Percentiles rank a stretch among this genome's conserved stretches.
phyloP scores from a whole-genome alignment of 768 basidiomycete genomes.

The Clitopilus hobsonii region DNA sequence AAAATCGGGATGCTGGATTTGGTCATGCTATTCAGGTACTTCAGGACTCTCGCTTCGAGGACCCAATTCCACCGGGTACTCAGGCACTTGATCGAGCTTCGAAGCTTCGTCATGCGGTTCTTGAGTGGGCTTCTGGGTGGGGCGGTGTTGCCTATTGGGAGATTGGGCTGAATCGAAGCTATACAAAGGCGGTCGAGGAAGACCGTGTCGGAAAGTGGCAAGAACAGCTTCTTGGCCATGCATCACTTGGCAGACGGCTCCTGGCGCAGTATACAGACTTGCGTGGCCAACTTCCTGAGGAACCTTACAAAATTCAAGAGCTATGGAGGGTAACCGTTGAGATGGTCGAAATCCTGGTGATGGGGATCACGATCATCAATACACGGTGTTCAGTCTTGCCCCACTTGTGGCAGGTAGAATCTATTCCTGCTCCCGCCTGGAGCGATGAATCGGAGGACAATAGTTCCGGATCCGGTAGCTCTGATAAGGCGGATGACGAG shows the following conservation, averaged over 20 bases:
- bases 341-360: slow-evolving; percentile 3
- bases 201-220: neutral
- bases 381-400: neutral
- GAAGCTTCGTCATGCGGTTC: neutral
- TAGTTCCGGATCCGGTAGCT: too few species aligned
- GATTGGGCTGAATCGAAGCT: neutral
- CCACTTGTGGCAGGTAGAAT: too few species aligned
- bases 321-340: slow-evolving; percentile 1
- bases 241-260: neutral
- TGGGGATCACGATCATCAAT: slow-evolving; percentile 1
- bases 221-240: slow-evolving; percentile 3
- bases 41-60: neutral
- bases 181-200: neutral
- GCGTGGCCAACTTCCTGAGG: neutral
- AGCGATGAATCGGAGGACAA: too few species aligned
- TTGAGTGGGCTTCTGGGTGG: neutral
- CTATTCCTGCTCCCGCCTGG: too few species aligned
- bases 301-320: slow-evolving; percentile 3
- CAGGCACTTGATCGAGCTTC: neutral
- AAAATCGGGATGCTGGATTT: neutral
- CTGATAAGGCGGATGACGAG: too few species aligned
- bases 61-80: neutral
- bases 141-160: neutral
- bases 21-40: neutral
- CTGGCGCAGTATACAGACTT: neutral